Percentiles rank a stretch among this genome's conserved stretches.
Conservation (phyloP, 192 early-diverging fungal species). For the Linnemannia schmuckeri region DNA sequence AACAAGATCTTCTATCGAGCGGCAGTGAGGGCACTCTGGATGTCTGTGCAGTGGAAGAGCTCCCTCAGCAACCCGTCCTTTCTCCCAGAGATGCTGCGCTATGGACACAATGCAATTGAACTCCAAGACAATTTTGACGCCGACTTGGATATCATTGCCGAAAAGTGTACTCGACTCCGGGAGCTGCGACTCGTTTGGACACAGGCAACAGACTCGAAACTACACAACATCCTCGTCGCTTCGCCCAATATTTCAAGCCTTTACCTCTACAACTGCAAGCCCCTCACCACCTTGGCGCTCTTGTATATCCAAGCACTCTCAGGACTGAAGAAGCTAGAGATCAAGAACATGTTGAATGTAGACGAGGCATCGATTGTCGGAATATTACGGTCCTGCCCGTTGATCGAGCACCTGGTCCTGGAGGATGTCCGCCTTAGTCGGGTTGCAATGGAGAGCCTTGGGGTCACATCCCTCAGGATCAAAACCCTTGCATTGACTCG, state of each 20-base stretch:
- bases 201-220: conserved; percentile 18
- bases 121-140: conserved; percentile 47
- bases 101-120: conserved; percentile 43
- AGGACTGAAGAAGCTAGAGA: conserved; percentile 23
- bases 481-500: conserved; percentile 26
- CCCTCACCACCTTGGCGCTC: conserved; percentile 28
- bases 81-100: conserved; percentile 43
- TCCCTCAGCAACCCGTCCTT: conserved; percentile 20
- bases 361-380: conserved; percentile 20
- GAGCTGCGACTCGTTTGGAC: conserved; percentile 50
- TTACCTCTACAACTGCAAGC: conserved; percentile 34
- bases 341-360: conserved; percentile 34
- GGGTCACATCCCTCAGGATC: conserved; percentile 13
- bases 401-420: conserved; percentile 33
- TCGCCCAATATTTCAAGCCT: conserved; percentile 42
- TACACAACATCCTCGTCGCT: conserved; percentile 13
- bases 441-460: conserved; percentile 32
- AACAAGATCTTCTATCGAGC: conserved; percentile 40
- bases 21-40: conserved; percentile 34
- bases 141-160: conserved; percentile 37
- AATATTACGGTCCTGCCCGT: conserved; percentile 26
- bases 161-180: conserved; percentile 31
- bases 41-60: conserved; percentile 39
- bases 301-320: conserved; percentile 3
- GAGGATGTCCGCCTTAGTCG: conserved; percentile 33